These are phyloP conservation scores for Dissophora globulifera DNA, from an alignment of 192 early-diverging fungal genomes.

Conservation along the genomic window DNA sequence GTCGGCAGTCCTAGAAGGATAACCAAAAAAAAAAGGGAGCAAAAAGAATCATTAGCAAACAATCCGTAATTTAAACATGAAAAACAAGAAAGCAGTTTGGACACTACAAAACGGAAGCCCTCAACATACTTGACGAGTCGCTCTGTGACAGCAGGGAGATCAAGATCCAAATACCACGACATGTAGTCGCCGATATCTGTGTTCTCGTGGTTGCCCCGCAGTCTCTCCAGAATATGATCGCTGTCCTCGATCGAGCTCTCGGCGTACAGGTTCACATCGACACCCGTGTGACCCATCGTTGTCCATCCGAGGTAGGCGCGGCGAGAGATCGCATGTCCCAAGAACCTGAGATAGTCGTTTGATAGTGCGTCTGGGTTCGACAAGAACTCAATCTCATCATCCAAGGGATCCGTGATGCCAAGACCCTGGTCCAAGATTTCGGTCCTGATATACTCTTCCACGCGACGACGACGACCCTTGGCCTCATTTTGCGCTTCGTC, in stretches of 20 bases:
- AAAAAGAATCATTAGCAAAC: background rate
- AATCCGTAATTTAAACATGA: background rate
- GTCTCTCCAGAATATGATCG: constrained; percentile 15
- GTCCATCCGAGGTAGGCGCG: constrained; percentile 65
- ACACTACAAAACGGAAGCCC: too few relatives aligned
- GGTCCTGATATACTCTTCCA: constrained; percentile 52
- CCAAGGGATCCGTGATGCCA: constrained; percentile 75
- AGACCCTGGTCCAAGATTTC: constrained; percentile 74
- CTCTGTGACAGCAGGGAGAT: constrained; percentile 59
- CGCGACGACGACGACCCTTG: constrained; percentile 7
- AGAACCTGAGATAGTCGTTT: constrained; percentile 15
- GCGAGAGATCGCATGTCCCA: constrained; percentile 17
- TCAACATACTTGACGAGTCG: constrained; percentile 49
- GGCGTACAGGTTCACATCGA: constrained; percentile 91
- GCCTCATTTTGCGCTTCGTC: constrained; percentile 2
- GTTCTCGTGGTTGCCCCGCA: constrained; percentile 76
- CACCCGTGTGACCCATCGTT: constrained; percentile 93
- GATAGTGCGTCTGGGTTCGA: constrained; percentile 10
- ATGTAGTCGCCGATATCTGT: constrained; percentile 72
- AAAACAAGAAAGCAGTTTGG: background rate
- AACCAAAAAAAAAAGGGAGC: too few relatives aligned
- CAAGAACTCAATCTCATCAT: constrained; percentile 68
- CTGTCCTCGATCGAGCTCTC: constrained; percentile 50
- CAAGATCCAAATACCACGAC: constrained; percentile 61
- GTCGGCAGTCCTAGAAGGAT: constrained; percentile 21